Conservation (phyloP, 2,329 filamentous ascomycete genomes). For the Xylariaceae sp. region DNA sequence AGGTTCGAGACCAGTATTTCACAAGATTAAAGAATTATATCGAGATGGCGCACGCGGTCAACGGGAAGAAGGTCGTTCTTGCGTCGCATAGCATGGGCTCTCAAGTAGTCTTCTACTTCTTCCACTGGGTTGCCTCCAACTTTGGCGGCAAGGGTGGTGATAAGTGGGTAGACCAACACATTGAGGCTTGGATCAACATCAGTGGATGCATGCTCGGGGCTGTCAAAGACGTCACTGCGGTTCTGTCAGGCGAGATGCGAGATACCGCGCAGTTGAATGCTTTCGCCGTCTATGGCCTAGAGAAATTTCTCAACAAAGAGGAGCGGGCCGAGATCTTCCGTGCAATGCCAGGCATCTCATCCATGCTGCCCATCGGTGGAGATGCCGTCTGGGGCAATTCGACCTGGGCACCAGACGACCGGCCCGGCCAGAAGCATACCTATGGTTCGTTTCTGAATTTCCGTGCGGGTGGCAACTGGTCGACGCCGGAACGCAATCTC, state of each 20-base stretch:
- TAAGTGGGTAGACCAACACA: conserved; percentile 82
- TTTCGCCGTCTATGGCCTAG: conserved; percentile 93
- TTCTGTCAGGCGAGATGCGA: conserved; percentile 95
- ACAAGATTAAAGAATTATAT: conserved; percentile 86
- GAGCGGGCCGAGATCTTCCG: conserved; percentile 93
- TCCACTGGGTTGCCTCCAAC: conserved; percentile 76
- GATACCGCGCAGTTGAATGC: conserved; percentile 95
- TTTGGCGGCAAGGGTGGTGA: conserved; percentile 76
- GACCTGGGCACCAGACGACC: conserved; percentile 84
- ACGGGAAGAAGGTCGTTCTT: conserved; percentile 75
- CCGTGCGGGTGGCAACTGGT: conserved; percentile 59
- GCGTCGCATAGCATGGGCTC: conserved; percentile 97
- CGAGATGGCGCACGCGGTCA: conserved; percentile 72
- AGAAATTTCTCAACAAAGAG: conserved; percentile 87
- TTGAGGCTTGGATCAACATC: conserved; percentile 98
- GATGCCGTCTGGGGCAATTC: conserved; percentile 91
- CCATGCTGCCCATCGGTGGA: conserved; percentile 93
- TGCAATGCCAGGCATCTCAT: conserved; percentile 93
- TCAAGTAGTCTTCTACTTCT: conserved; percentile 84
- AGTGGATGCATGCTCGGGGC: conserved; percentile 97
- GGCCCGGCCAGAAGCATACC: conserved; percentile 64
- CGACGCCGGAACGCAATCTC: conserved; percentile 67
- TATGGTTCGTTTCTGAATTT: conserved; percentile 87
- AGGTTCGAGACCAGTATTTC: conserved; percentile 90
- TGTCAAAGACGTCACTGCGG: conserved; percentile 82